Evolutionary conservation across 805 yeast species (phyloP), one percentile per base, ranked within the genome.

Genomic region (Yarrowia sp.): DNA sequence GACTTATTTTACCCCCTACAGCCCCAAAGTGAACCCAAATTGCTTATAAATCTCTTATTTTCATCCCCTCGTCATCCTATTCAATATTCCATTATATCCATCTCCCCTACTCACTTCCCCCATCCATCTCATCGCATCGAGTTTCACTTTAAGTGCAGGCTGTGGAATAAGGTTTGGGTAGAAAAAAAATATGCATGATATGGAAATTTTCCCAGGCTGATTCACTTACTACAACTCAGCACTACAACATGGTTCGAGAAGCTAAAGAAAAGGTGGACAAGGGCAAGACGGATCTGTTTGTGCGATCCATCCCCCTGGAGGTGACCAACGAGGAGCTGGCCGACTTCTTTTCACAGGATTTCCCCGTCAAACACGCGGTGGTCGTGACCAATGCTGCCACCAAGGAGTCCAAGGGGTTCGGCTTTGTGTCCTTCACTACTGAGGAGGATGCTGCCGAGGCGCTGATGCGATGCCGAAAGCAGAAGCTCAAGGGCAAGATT

Each of bases 281-380:
- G 64, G 64, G 64, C 9, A 58, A 44, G 31, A 61, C 71, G 10
- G 77, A 75, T 22, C 79, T 95, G 41, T 95, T 95, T 74, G 96
- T 95, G 47, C 84, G 98, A 69, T 83, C 92, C 4, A 80, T 93
- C 39, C 98, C 98, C 1, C 79, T 80, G 66, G 86, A 84, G 44
- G 96, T 92, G 8, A 88, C 96, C 1, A 84, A 87, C 22, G 97
- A 91, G 66, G 86, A 90, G 70, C 80, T 95, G 45, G 82, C 93
- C 0, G 90, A 89, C 69, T 92, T 82, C 75, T 95, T 95, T 73
- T 88, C 98, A 1, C 91, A 91, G 68, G 88, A 92, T 77, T 93
- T 90, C 4, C 99, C 99, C 7, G 96, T 93, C 11, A 92, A 88
- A 76, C 99, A 95, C 76, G 96, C 98, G 1, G 92, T 92, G 50